These are phyloP conservation scores for Marasmius oreades DNA, from an alignment of 1,284 basidiomycete species.

Conservation along the genomic window DNA sequence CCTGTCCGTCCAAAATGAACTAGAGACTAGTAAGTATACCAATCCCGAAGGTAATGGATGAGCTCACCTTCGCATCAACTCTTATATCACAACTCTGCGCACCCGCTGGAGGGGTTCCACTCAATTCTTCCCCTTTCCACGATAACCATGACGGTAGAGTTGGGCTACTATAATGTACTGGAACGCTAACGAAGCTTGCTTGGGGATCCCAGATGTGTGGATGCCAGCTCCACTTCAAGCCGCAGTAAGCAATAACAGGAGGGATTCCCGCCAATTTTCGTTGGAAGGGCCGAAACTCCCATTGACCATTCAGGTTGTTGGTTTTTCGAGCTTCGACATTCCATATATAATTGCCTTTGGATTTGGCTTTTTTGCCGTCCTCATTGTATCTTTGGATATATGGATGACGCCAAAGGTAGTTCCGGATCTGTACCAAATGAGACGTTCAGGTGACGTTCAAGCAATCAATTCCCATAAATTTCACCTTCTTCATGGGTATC, in stretches of 20 bases:
- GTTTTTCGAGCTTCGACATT: slow-evolving; percentile 92
- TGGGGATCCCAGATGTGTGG: slow-evolving; percentile 98
- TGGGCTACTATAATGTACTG: slow-evolving; percentile 80
- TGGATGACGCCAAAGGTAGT: slow-evolving; percentile 93
- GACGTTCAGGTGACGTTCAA: slow-evolving; percentile 16
- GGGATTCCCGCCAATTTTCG: slow-evolving; percentile 83
- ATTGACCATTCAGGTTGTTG: slow-evolving; percentile 57
- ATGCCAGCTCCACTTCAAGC: slow-evolving; percentile 87
- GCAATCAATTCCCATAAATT: slow-evolving; percentile 19
- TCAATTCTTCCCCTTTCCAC: slow-evolving; percentile 81
- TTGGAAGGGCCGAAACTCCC: slow-evolving; percentile 92
- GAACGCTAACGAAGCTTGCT: slow-evolving; percentile 74
- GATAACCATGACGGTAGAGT: slow-evolving; percentile 81
- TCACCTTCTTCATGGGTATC: slow-evolving; percentile 85
- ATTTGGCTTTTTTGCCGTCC: slow-evolving; percentile 99
- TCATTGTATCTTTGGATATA: slow-evolving; percentile 98
- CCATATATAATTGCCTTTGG: slow-evolving; percentile 99
- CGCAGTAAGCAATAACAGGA: slow-evolving; percentile 78
- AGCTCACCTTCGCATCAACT: slow-evolving; percentile 63
- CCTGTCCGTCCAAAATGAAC: slow-evolving; percentile 71
- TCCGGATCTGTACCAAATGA: slow-evolving; percentile 72
- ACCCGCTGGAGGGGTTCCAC: slow-evolving; percentile 68
- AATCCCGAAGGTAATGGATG: slow-evolving; percentile 13
- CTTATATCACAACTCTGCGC: slow-evolving; percentile 71
- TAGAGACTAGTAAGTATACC: slow-evolving; percentile 26